Evolutionary conservation across 1,284 basidiomycete species (phyloP), one percentile per base, ranked within the genome.

Genomic region (Neolentinus lepideus): DNA sequence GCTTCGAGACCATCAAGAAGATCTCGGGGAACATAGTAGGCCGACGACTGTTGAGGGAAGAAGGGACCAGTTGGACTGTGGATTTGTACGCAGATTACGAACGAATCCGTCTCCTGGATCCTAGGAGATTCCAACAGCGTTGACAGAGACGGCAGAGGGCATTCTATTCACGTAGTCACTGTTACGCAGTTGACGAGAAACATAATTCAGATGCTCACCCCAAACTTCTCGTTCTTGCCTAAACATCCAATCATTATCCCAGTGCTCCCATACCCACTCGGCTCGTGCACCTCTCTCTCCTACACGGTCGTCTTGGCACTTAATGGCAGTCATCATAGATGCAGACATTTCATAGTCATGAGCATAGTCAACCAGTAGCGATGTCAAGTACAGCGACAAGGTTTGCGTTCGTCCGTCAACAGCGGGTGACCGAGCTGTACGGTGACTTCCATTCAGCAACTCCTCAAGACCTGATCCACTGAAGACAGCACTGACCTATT

Each of bases 281-380:
- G 83, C 75, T 35, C 85, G 81, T 1, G 83, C 80, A 12, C 83
- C 81, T 9, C 81, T 75, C 60, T 83, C 79, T 11, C 85, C 86
- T 9, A 72, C 70, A 46, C 78, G 74, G 58, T 83, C 79, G 59
- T 81, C 79, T 60, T 82, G 78, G 52, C 79, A 82, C 63, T 86
- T 88, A 59, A 90, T 83, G 12, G 84, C 87, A 11, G 82, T 78
- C 73, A 90, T 85, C 72, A 90, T 86, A 9, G 84, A 80, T 1
- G 84, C 77, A 16, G 74, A 75, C 54, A 80, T 75, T 62, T 84
- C 81, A 62, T 81, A 83, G 52, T 84, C 79, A 57, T 83, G 78
- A 8, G 78, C 69, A 59, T 76, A 81, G 60, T 86, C 84, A 46
- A 85, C 65, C 63, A 81, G 76, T 29, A 85, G 69, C n/a, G 82